Conservation (phyloP, 1,284 basidiomycete genomes). For the Schizophyllum amplum region DNA sequence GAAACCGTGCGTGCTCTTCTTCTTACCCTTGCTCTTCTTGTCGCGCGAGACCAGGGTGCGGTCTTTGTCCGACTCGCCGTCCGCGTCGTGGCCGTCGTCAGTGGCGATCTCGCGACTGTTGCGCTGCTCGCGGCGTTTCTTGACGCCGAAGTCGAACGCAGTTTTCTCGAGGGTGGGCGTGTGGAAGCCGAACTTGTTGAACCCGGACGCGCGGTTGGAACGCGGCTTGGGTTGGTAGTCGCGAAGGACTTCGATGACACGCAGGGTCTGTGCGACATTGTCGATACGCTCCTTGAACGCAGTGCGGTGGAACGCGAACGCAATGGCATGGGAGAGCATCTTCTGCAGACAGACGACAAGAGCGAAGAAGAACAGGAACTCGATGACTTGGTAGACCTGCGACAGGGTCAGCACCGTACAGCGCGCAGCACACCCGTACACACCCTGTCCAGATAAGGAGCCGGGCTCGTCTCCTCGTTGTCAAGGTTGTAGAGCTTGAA, state of each 20-base stretch:
- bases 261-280: slow-evolving; percentile 44
- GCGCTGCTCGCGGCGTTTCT: slow-evolving; percentile 9
- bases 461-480: slow-evolving; percentile 15
- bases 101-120: neutral
- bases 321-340: slow-evolving; percentile 62
- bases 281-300: slow-evolving; percentile 71
- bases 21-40: neutral
- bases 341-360: slow-evolving; percentile 52
- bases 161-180: slow-evolving; percentile 26
- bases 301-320: slow-evolving; percentile 67
- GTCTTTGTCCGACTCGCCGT: neutral
- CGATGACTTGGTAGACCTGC: slow-evolving; percentile 42
- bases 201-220: slow-evolving; percentile 22
- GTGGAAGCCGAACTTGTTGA: slow-evolving; percentile 25
- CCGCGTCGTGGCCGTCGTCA: neutral
- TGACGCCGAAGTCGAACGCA: slow-evolving; percentile 20
- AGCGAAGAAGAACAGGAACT: slow-evolving; percentile 64
- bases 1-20: neutral
- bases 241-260: slow-evolving; percentile 62
- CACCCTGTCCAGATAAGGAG: neutral
- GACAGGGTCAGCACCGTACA: neutral
- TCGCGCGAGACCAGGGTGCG: neutral
- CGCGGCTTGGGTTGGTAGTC: slow-evolving; percentile 55
- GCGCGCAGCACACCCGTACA: neutral
- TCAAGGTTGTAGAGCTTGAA: slow-evolving; percentile 43